Evolutionary conservation across 2,329 filamentous ascomycete species (phyloP).

Genomic region (Lachnellula occidentalis): DNA sequence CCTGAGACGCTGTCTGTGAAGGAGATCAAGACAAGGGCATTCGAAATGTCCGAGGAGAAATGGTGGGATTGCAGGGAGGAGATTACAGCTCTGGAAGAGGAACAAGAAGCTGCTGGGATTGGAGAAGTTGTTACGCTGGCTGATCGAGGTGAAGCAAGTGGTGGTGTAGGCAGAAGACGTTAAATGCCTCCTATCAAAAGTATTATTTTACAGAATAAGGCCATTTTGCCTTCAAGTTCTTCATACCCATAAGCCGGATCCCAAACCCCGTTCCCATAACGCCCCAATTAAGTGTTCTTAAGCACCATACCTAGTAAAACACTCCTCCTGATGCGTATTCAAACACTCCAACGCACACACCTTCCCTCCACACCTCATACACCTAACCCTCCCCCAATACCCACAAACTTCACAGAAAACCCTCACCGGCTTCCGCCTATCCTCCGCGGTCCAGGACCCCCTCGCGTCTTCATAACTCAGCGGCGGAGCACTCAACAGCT

Average conservation of each 20-base stretch:
- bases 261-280: background rate
- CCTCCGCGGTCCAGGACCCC: slow-evolving; percentile 40
- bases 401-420: slow-evolving; percentile 75
- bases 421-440: slow-evolving; percentile 48
- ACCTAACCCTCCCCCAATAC: slow-evolving; percentile 73
- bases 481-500: slow-evolving; percentile 57
- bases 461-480: slow-evolving; percentile 62
- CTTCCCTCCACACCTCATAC: slow-evolving; percentile 70
- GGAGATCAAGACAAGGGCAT: slow-evolving; percentile 87
- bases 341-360: slow-evolving; percentile 75
- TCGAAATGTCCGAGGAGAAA: slow-evolving; percentile 87
- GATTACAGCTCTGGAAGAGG: slow-evolving; percentile 84
- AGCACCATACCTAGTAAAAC: slow-evolving; percentile 57
- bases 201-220: background rate
- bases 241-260: background rate
- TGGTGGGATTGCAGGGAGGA: slow-evolving; percentile 99
- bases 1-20: slow-evolving; percentile 71
- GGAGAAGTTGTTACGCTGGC: slow-evolving; percentile 87
- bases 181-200: slow-evolving; percentile 7
- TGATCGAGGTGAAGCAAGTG: slow-evolving; percentile 55
- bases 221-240: background rate
- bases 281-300: slow-evolving; percentile 7
- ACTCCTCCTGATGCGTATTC: slow-evolving; percentile 66
- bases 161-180: slow-evolving; percentile 25
- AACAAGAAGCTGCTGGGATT: slow-evolving; percentile 82